Conservation (phyloP, 78 protist species). For the Pigoraptor vietnamica region DNA sequence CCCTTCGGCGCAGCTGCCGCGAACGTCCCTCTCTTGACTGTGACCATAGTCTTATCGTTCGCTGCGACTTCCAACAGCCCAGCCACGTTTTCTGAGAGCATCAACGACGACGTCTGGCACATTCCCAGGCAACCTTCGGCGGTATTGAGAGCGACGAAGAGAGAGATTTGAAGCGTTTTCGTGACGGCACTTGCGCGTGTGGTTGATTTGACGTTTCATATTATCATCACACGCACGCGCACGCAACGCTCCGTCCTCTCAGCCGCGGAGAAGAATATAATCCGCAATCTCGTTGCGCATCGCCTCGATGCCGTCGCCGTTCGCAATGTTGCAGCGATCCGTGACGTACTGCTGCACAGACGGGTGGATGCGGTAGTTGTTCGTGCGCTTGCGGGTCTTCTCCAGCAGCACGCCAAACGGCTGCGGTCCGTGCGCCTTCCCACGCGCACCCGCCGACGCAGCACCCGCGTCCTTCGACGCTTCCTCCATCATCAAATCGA, state of each 20-base stretch:
- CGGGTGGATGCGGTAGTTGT: background rate
- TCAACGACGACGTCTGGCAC: too few species aligned
- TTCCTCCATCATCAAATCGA: background rate
- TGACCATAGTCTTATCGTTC: too few species aligned
- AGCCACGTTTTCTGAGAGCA: too few species aligned
- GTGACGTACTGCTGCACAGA: background rate
- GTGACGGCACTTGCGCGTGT: too few species aligned
- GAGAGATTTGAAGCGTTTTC: too few species aligned
- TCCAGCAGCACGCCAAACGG: background rate
- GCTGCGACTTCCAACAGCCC: too few species aligned
- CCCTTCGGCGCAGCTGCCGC: background rate
- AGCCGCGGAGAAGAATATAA: background rate
- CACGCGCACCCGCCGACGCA: background rate
- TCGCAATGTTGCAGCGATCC: background rate
- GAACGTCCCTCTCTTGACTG: background rate
- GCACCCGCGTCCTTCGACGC: background rate
- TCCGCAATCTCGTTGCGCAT: background rate
- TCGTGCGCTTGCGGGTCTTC: background rate
- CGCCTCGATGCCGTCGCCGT: background rate
- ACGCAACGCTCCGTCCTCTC: background rate
- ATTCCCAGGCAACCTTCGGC: too few species aligned
- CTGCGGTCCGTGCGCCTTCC: background rate
- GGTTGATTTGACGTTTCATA: background rate
- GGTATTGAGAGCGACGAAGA: too few species aligned
- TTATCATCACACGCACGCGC: background rate